Evolutionary conservation across 306 rosid species (phyloP).

Genomic region (Quillaja saponaria): DNA sequence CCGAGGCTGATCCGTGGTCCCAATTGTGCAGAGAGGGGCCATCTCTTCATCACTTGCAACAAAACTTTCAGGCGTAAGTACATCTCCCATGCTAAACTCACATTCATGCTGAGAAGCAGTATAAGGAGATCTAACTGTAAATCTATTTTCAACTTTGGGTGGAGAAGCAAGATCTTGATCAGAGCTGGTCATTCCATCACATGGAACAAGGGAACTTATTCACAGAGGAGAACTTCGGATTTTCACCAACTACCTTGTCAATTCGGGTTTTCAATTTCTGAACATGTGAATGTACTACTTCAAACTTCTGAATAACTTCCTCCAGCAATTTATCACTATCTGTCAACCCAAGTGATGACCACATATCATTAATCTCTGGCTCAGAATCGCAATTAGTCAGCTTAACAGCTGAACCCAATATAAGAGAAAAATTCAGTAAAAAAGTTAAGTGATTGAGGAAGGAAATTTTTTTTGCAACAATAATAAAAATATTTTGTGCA

Average conservation of each 20-base stretch:
- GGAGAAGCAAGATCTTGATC: slow-evolving; percentile 36
- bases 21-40: slow-evolving; percentile 36
- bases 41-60: slow-evolving; percentile 35
- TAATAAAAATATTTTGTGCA: not conserved
- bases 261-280: slow-evolving; percentile 50
- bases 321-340: slow-evolving; percentile 46
- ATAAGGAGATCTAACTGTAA: slow-evolving; percentile 36
- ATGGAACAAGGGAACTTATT: slow-evolving; percentile 37
- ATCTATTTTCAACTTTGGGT: slow-evolving; percentile 28
- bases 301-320: slow-evolving; percentile 48
- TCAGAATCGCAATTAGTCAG: slow-evolving; percentile 29
- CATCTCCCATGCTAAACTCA: slow-evolving; percentile 37
- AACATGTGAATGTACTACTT: slow-evolving; percentile 47
- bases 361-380: slow-evolving; percentile 39
- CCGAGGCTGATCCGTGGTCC: slow-evolving; percentile 36
- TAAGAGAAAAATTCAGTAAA: slow-evolving; percentile 12
- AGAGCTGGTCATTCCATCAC: slow-evolving; percentile 25
- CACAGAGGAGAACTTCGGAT: slow-evolving; percentile 36
- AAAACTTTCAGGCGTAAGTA: slow-evolving; percentile 40
- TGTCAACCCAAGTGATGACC: slow-evolving; percentile 36
- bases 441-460: slow-evolving; percentile 16
- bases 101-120: slow-evolving; percentile 39
- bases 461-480: not conserved
- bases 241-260: slow-evolving; percentile 51
- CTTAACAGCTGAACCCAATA: slow-evolving; percentile 36